A percentile compares a stretch with the other conserved stretches of the same genome.
These are phyloP conservation scores for Holtermanniella nyarrowii DNA, from an alignment of 768 basidiomycete species.

Conservation along the genomic window DNA sequence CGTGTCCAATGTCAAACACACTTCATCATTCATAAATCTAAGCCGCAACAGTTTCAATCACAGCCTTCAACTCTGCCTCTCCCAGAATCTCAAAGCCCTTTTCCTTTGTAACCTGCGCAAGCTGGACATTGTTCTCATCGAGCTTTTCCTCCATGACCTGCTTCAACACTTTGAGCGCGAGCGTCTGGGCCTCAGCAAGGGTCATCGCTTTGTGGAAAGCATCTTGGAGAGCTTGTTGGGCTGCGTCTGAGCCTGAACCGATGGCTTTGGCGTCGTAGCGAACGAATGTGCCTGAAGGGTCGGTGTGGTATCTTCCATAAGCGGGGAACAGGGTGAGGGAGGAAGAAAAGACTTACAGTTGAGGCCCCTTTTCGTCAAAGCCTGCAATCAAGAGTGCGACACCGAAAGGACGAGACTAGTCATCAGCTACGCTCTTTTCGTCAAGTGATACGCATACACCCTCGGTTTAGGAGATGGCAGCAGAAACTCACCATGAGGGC, in stretches of 20 bases:
- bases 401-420: conserved; percentile 83
- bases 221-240: conserved; percentile 92
- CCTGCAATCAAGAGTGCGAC: conserved; percentile 97
- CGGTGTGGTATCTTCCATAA: conserved; percentile 73
- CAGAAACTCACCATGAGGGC: conserved; percentile 71
- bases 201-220: conserved; percentile 97
- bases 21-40: conserved; percentile 3
- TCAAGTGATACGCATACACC: not conserved
- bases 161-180: conserved; percentile 82
- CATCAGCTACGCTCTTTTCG: not conserved
- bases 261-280: conserved; percentile 97
- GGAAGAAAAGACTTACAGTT: conserved; percentile 56
- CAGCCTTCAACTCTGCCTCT: conserved; percentile 65
- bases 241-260: conserved; percentile 93
- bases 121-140: conserved; percentile 95
- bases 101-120: conserved; percentile 79
- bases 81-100: conserved; percentile 84
- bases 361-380: conserved; percentile 87
- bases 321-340: conserved; percentile 1
- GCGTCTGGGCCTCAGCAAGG: conserved; percentile 70
- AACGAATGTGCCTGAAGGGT: conserved; percentile 95
- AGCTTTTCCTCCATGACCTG: conserved; percentile 99
- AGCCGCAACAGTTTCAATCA: conserved; percentile 59
- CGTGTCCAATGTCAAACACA: conserved; percentile 1
- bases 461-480: too few relatives aligned